A percentile compares a stretch with the other conserved stretches of the same genome.
Conservation (phyloP, 2,329 filamentous ascomycete species). For the Neonectria magnoliae region DNA sequence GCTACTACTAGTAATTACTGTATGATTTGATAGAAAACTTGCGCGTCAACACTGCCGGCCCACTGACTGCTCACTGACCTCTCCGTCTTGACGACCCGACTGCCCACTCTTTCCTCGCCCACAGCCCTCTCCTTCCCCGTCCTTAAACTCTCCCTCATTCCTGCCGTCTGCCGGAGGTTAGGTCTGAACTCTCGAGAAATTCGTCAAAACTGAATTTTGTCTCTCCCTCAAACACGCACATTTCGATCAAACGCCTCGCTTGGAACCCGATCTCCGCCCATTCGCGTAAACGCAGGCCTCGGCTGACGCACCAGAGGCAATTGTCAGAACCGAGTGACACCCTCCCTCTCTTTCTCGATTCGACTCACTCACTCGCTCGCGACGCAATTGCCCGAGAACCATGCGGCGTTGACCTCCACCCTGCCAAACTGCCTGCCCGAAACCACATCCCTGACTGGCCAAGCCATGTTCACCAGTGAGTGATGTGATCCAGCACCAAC, state of each 20-base stretch:
- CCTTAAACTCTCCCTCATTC: not conserved
- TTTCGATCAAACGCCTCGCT: not conserved
- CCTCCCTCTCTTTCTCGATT: not conserved
- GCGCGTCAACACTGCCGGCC: not conserved
- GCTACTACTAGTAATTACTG: not conserved
- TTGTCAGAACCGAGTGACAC: not conserved
- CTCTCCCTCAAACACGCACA: not conserved
- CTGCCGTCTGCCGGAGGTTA: not conserved
- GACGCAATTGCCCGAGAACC: not conserved
- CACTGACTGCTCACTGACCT: not conserved
- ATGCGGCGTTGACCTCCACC: slow-evolving; percentile 8
- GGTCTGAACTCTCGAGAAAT: not conserved
- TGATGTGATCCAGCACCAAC: not conserved
- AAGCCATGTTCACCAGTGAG: not conserved
- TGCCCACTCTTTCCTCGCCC: not conserved
- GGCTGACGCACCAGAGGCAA: not conserved
- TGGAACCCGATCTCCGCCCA: not conserved
- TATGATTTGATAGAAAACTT: not conserved
- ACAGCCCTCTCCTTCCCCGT: not conserved
- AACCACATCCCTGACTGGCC: slow-evolving; percentile 1
- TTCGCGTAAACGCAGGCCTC: not conserved
- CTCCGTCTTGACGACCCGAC: not conserved
- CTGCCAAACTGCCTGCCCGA: slow-evolving; percentile 10
- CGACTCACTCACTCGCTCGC: not conserved
- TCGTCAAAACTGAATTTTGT: not conserved